Evolutionary conservation across 805 yeast species (phyloP), one percentile per base, ranked within the genome.

Genomic region (Kurtzmaniella cleridarum): DNA sequence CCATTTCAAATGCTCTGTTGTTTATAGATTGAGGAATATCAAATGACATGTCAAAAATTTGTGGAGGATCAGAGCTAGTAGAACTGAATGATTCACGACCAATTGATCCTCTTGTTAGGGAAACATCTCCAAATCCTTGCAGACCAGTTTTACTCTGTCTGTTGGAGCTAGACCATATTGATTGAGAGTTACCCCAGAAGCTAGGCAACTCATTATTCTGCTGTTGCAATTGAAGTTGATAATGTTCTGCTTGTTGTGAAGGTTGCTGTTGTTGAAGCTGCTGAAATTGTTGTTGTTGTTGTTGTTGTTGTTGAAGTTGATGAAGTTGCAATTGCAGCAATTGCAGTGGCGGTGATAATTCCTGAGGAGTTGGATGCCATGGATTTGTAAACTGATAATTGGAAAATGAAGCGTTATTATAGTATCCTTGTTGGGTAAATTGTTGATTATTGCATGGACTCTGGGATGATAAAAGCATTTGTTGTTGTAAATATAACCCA

Each of bases 311-410:
- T n/a, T 17, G 26, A 7, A 7, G 34, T 17, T 30, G 40, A 15
- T 38, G 40, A 7, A 15, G 34, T 11, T 17, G 20, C 9, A 10
- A 32, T 33, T 38, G 44, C 20, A 27, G 38, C 10, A 15, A 11
- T 20, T 35, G 32, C 15, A 9, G 34, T 3, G 27, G 26, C 11
- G 13, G 28, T 9, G 15, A 27, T 14, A 10, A 15, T 16, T 36
- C 34, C 12, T 9, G 30, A 14, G 27, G 36, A 23, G 6, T 13
- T 4, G 36, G 17, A 3, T 23, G 29, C 39, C 39, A 36, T 10
- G 39, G 39, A 29, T 36, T 36, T 9, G 39, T 12, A 23, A 36
- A 36, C 12, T 36, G 39, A 17, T 36, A 36, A 27, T 36, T 30
- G 11, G 39, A 36, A 17, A 14, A 11, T 6, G 18, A 16, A 9